Evolutionary conservation across 345 rosid species (phyloP), one percentile per base, ranked within the genome.

Genomic region (Gossypium anomalum): DNA sequence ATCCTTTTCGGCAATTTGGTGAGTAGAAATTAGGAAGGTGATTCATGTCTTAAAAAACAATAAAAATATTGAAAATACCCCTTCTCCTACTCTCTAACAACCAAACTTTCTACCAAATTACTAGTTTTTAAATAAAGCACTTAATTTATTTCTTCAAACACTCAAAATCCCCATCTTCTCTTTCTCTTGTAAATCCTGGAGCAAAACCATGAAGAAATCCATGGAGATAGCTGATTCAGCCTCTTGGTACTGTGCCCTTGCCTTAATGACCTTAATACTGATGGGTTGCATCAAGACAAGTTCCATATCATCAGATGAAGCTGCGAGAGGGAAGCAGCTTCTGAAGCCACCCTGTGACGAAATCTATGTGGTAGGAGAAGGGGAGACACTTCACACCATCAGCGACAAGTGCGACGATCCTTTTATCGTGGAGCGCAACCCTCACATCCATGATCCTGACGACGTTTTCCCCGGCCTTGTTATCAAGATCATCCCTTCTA

Each of bases 401-500:
- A 85, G 93, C 63, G 90, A 89, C 76, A 91, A 89, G 89, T 91
- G 97, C 70, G 83, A 81, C 49, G 97, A 91, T 82, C 93, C 93
- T 19, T 91, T 75, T 77, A 91, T 91, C 75, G 87, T 91, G 12
- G 97, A 89, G 86, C 84, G 83, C 29, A 91, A 91, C 87, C 93
- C 97, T 12, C 97, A 91, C 78, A 88, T 91, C 76, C 89, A 89
- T 44, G 97, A 91, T 76, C 92, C 96, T 17, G 96, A 90, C 66
- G 97, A 91, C 75, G 93, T 91, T 51, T 91, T 82, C 62, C 97
- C 97, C 1, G 97, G 97, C 23, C 92, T 86, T 59, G 91, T 94
- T 80, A 89, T 94, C 86, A 87, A 73, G 80, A 88, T 92, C 76
- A 80, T 80, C 17, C 86, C 97, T 68, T 81, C 82, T 23, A 67